A percentile compares a stretch with the other conserved stretches of the same genome.
phyloP scores from a whole-genome alignment of 441 rosid species.

The Arabidopsis lyrata region DNA sequence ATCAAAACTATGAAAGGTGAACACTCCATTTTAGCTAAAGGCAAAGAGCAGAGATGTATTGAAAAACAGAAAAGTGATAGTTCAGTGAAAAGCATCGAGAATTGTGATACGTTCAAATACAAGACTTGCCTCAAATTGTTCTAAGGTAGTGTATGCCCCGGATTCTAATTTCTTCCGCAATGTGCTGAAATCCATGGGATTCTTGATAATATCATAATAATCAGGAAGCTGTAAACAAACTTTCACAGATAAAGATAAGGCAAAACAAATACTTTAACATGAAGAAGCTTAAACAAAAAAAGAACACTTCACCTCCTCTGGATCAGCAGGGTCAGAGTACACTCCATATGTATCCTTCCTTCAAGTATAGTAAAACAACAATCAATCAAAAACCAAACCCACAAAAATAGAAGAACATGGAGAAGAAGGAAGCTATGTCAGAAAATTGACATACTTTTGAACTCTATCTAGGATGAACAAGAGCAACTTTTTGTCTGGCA shows the following conservation, averaged over 20 bases:
- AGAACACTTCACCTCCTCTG: slow-evolving; percentile 67
- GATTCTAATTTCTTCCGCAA: slow-evolving; percentile 54
- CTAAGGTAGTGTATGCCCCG: slow-evolving; percentile 52
- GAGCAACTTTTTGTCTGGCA: slow-evolving; percentile 94
- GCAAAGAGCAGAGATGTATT: slow-evolving; percentile 1
- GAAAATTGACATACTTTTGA: slow-evolving; percentile 73
- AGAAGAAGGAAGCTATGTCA: slow-evolving; percentile 26
- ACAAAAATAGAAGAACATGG: slow-evolving; percentile 13
- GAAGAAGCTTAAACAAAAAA: slow-evolving; percentile 1
- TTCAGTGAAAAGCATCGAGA: slow-evolving; percentile 5
- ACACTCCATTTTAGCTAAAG: background rate
- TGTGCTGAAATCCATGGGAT: slow-evolving; percentile 66
- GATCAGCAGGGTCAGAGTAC: slow-evolving; percentile 93
- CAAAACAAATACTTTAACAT: background rate
- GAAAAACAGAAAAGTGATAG: background rate
- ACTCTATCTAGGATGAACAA: slow-evolving; percentile 91
- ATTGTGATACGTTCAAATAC: background rate
- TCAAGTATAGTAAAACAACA: slow-evolving; percentile 41
- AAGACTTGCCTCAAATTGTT: slow-evolving; percentile 61
- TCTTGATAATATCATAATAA: slow-evolving; percentile 56
- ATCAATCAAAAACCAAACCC: slow-evolving; percentile 37
- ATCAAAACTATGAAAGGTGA: background rate
- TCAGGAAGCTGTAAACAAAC: slow-evolving; percentile 61
- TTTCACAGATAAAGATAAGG: background rate
- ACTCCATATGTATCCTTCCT: slow-evolving; percentile 98